These are phyloP conservation scores for Castanopsis chinensis DNA, from an alignment of 306 rosid species.

Conservation along the genomic window DNA sequence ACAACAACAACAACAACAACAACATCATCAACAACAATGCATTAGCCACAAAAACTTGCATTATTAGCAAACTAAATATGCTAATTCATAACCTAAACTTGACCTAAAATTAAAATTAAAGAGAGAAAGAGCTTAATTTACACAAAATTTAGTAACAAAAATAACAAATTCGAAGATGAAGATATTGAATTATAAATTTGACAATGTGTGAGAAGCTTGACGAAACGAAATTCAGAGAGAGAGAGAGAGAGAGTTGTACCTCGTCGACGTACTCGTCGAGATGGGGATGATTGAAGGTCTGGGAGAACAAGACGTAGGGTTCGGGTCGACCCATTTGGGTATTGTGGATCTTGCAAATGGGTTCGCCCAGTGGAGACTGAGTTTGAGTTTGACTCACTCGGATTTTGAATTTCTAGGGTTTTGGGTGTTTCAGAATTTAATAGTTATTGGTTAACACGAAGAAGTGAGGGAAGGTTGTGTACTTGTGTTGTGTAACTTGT, in stretches of 20 bases:
- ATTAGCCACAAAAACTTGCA: not conserved
- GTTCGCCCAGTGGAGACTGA: conserved; percentile 26
- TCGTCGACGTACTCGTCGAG: conserved; percentile 99
- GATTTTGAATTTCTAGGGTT: conserved; percentile 40
- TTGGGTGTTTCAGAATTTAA: not conserved
- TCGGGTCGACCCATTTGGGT: conserved; percentile 85
- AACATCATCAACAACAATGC: not conserved
- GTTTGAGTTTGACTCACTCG: not conserved
- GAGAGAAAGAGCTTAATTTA: not conserved
- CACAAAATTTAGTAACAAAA: not conserved
- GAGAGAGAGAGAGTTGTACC: conserved; percentile 33
- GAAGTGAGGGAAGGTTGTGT: not conserved
- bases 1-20: not conserved
- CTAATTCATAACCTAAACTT: too few species aligned
- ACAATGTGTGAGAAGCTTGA: not conserved
- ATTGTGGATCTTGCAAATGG: conserved; percentile 10
- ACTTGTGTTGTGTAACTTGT: too few species aligned
- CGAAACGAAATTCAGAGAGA: not conserved
- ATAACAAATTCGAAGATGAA: not conserved
- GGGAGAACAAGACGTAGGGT: conserved; percentile 83
- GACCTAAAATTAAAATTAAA: too few species aligned
- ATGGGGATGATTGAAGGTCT: conserved; percentile 82
- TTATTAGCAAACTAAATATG: too few species aligned
- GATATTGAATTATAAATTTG: not conserved
- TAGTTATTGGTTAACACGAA: not conserved